Base-by-base conservation (phyloP, 495 filamentous ascomycete species). In the Entonaema liquescens region DNA sequence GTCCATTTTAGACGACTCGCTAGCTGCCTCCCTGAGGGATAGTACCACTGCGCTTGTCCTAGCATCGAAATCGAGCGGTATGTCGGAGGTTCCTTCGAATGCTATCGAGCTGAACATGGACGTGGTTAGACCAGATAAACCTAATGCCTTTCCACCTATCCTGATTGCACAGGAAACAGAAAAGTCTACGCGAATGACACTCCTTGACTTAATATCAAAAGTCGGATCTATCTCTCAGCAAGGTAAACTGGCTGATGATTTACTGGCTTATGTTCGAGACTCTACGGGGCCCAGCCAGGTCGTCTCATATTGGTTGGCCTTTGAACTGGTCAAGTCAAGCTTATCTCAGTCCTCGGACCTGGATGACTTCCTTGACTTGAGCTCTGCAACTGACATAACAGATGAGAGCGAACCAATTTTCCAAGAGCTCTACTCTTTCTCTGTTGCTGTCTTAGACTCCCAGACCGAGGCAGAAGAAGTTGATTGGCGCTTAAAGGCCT, bases 301-400 rank as follows among this genome's bases (percentile, higher is more conserved):
- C 35, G 88, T 93, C 15, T 89, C 89, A 12, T 89, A 94, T 73
- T 99, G 96, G 96, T 83, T 98, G 9, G 85, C 91, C 1, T 86
- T 93, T 60, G 88, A 91, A 44, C 82, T 95, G 7, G 78, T 96
- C 36, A 87, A 87, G 70, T 77, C 86, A 25, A 79, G 84, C 4
- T 80, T 84, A 23, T 67, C 78, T 4, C 79, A 82, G 0, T 78
- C 82, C n/a, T 76, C 84, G 52, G 83, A 83, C 40, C 77, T 92
- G 3, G 92, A 93, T 44, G 88, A 90, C 31, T 90, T 95, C 65
- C 80, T 97, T 12, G 84, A 86, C 13, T 67, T 87, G 15, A 78
- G 84, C 33, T 74, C 80, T 1, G 74, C 79, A 55, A 59, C 36
- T 1, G 78, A 74, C 2, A 73, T 76, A 13, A 72, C 72, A 1